phyloP scores from a whole-genome alignment of 352 stramenopile species.

The Pythium sp. region DNA sequence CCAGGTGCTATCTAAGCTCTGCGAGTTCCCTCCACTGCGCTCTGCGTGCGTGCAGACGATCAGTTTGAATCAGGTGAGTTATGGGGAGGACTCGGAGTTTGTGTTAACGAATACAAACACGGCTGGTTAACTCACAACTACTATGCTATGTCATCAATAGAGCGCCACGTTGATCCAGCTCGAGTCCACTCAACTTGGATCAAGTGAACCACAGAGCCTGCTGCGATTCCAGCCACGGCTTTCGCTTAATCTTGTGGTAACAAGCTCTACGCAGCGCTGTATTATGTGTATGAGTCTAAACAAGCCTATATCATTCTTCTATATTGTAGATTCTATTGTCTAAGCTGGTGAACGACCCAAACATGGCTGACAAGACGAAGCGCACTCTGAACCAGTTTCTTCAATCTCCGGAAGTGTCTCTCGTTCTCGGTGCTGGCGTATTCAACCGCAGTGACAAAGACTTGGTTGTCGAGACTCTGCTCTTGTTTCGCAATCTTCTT shows the following conservation, averaged over 20 bases:
- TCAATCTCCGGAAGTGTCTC: slow-evolving; percentile 63
- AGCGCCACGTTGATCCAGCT: slow-evolving; percentile 66
- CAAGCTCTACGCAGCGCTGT: neutral
- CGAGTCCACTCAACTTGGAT: slow-evolving; percentile 52
- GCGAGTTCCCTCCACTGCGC: slow-evolving; percentile 41
- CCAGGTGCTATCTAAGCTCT: slow-evolving; percentile 61
- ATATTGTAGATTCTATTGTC: slow-evolving; percentile 55
- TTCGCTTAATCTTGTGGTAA: slow-evolving; percentile 70
- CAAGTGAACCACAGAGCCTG: slow-evolving; percentile 46
- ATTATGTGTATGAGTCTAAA: neutral
- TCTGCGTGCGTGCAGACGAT: slow-evolving; percentile 51
- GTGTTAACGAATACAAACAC: neutral
- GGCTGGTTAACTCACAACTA: neutral
- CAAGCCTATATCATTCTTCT: neutral
- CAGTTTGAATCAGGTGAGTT: slow-evolving; percentile 71
- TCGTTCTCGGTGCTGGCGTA: slow-evolving; percentile 55
- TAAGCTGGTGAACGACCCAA: slow-evolving; percentile 41
- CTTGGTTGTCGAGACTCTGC: slow-evolving; percentile 56
- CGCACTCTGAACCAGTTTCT: slow-evolving; percentile 70
- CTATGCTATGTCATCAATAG: slow-evolving; percentile 19
- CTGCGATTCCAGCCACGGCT: slow-evolving; percentile 61
- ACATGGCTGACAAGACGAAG: slow-evolving; percentile 61
- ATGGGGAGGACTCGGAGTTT: neutral
- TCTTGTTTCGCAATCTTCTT: slow-evolving; percentile 56
- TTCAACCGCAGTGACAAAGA: slow-evolving; percentile 68